Evolutionary conservation across 1,284 basidiomycete genomes (phyloP), one percentile per base, ranked within the genome.

Genomic region (Pseudozyma tsukubaensis): DNA sequence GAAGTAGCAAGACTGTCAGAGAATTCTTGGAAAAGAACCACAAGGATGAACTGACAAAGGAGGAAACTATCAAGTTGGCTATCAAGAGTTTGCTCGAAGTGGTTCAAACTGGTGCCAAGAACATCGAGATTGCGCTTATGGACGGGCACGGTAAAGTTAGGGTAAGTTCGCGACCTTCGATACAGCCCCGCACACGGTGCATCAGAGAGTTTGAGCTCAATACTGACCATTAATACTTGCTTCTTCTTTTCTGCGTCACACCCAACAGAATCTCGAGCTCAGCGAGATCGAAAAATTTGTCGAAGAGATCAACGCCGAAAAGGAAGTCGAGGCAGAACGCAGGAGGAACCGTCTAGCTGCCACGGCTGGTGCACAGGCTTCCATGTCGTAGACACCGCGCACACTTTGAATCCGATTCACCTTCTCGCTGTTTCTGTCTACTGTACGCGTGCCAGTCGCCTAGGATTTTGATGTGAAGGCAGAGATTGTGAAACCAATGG

Each of bases 11-110:
- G 87, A 99, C 97, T 5, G 97, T 99, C 12, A 91, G 96, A 59
- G 97, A 99, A 85, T 99, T 99, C 86, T 86, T 99, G 63, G 97
- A 99, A 86, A 99, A 99, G 89, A 97, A 98, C 83, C 93, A 97
- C 87, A 93, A 91, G 78, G 94, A 97, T 73, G 92, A 93, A 76
- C 88, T 97, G 86, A 88, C 89, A 13, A 89, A 92, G 67, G 94
- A 94, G 42, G 93, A 95, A 65, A 90, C 92, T 51, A 93, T 99
- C 86, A 98, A 98, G 85, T 88, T 99, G 42, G 93, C 97, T 0
- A 90, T 99, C 79, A 99, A 98, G 88, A 94, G 92, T 84, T 87
- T 99, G 81, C 88, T 99, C 29, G 97, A 99, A 85, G 96, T 99
- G 32, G 97, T 99, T 2, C 97, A 99, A 87, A 98, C 97, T 1